Evolutionary conservation across 345 rosid genomes (phyloP).

Genomic region (Camelina hispida): DNA sequence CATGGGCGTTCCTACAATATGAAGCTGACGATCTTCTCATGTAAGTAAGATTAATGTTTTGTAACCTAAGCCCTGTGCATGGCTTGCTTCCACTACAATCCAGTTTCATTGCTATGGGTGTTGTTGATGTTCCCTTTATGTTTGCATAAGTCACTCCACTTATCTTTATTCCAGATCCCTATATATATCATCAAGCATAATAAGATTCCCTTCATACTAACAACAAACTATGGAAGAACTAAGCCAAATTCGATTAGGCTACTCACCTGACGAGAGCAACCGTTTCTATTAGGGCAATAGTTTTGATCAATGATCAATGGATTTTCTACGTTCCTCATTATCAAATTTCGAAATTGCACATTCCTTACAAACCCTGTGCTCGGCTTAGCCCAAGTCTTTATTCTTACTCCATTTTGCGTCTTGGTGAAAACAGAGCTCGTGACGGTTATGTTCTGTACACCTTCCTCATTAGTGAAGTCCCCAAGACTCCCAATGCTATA

Average conservation of each 20-base stretch:
- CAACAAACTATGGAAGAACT: not conserved
- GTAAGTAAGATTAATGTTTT: conserved; percentile 55
- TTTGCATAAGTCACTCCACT: conserved; percentile 65
- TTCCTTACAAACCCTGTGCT: conserved; percentile 52
- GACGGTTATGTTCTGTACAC: conserved; percentile 54
- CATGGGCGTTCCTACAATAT: conserved; percentile 60
- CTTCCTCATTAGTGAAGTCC: conserved; percentile 45
- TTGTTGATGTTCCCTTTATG: conserved; percentile 68
- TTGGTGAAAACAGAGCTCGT: conserved; percentile 43
- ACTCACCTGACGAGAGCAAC: conserved; percentile 58
- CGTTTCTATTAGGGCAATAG: conserved; percentile 52
- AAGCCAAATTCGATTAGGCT: not conserved
- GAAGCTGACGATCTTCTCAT: conserved; percentile 49
- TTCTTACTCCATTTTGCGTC: conserved; percentile 59
- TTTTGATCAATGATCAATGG: conserved; percentile 64
- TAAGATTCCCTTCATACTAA: not conserved
- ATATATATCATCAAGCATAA: conserved; percentile 34
- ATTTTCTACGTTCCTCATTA: conserved; percentile 50
- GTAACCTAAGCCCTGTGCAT: conserved; percentile 56
- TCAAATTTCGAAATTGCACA: conserved; percentile 44
- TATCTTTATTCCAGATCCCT: conserved; percentile 70
- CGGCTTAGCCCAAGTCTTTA: conserved; percentile 60
- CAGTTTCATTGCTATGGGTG: conserved; percentile 56
- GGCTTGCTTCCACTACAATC: conserved; percentile 60
- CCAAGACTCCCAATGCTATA: conserved; percentile 61